Percentiles rank a stretch among this genome's conserved stretches.
phyloP scores from a whole-genome alignment of 805 yeast genomes.

The Pichia scutulata region DNA sequence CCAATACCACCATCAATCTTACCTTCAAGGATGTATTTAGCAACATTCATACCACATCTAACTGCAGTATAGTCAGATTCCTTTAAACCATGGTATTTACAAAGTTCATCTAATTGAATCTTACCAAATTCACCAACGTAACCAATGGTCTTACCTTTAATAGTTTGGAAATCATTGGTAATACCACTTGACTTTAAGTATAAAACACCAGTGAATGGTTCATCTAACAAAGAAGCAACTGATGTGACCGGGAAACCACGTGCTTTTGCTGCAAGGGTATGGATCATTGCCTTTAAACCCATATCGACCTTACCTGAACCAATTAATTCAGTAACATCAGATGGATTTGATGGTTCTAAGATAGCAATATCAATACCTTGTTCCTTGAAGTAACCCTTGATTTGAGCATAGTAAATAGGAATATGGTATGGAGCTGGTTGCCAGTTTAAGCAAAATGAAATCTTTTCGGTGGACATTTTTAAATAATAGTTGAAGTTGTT shows the following conservation, averaged over 20 bases:
- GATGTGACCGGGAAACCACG: slow-evolving; percentile 52
- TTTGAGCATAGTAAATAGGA: slow-evolving; percentile 43
- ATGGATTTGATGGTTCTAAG: slow-evolving; percentile 49
- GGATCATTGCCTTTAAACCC: slow-evolving; percentile 56
- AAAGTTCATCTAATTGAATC: slow-evolving; percentile 49
- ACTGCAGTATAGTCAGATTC: slow-evolving; percentile 51
- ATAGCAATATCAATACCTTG: slow-evolving; percentile 44
- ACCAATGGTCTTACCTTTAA: slow-evolving; percentile 47
- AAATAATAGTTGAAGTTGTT: neutral
- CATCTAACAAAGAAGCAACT: slow-evolving; percentile 46
- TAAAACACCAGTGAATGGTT: slow-evolving; percentile 50
- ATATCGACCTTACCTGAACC: slow-evolving; percentile 51
- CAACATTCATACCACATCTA: slow-evolving; percentile 54
- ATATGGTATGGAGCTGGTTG: slow-evolving; percentile 49
- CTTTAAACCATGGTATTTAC: slow-evolving; percentile 48
- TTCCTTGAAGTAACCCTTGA: slow-evolving; percentile 42
- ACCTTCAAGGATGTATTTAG: slow-evolving; percentile 47
- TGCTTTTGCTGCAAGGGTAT: slow-evolving; percentile 52
- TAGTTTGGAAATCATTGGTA: slow-evolving; percentile 41
- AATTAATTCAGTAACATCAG: slow-evolving; percentile 50
- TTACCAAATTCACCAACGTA: slow-evolving; percentile 56
- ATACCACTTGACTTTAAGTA: slow-evolving; percentile 45
- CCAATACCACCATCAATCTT: slow-evolving; percentile 52
- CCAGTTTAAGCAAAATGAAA: slow-evolving; percentile 48
- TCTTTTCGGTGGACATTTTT: slow-evolving; percentile 33